Percentiles rank a stretch among this genome's conserved stretches.
Evolutionary conservation across 23 red algal genomes (phyloP).

Genomic region (Gracilaria domingensis): DNA sequence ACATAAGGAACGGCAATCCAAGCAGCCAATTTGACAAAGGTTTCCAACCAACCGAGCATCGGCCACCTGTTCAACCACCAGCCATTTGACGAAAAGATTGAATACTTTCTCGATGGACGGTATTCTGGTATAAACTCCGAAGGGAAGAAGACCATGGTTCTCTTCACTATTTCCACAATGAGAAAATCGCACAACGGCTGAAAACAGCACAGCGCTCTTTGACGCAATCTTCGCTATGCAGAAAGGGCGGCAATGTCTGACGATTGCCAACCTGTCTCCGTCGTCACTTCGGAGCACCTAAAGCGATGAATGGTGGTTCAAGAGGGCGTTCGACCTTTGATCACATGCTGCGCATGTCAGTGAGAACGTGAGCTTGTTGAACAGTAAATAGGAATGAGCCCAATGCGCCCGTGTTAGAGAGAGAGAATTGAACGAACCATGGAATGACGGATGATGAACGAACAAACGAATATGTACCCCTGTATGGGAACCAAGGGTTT

Average conservation of each 20-base stretch:
- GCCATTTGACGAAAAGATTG: conserved; percentile 60
- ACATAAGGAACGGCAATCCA: conserved; percentile 78
- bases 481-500: no score
- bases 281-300: not conserved
- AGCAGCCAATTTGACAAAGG: conserved; percentile 78
- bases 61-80: conserved; percentile 97
- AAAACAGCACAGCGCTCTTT: not conserved
- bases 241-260: no score
- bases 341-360: conserved; percentile 19
- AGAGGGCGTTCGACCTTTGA: not conserved
- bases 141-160: conserved; percentile 70
- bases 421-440: not conserved
- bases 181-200: not conserved
- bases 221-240: not conserved
- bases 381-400: no score
- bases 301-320: not conserved
- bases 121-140: conserved; percentile 80
- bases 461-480: no score
- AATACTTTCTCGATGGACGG: conserved; percentile 56
- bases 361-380: no score
- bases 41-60: conserved; percentile 83
- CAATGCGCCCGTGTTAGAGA: no score
- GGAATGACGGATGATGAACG: no score
- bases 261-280: not conserved
- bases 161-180: not conserved